phyloP scores from a whole-genome alignment of 2,329 filamentous ascomycete species.

The Pseudogymnoascus pannorum region DNA sequence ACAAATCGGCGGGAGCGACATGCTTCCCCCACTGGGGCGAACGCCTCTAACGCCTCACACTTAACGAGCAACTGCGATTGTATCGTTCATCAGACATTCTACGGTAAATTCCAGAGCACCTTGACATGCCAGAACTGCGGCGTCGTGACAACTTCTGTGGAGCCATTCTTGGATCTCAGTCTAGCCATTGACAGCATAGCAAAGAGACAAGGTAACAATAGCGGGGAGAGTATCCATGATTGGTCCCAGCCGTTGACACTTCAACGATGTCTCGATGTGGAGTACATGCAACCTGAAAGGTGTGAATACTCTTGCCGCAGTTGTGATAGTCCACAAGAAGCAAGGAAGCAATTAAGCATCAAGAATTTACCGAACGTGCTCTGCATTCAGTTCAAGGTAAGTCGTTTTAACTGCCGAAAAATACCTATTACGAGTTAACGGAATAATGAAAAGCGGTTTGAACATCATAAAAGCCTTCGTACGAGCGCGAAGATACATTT shows the following conservation, averaged over 20 bases:
- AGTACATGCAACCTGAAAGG: constrained; percentile 81
- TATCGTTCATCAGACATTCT: constrained; percentile 90
- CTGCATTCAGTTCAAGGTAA: constrained; percentile 85
- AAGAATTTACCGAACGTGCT: constrained; percentile 81
- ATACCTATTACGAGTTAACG: not conserved
- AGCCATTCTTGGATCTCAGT: constrained; percentile 86
- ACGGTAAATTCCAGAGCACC: constrained; percentile 82
- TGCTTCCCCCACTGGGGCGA: constrained; percentile 35
- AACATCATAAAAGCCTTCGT: constrained; percentile 63
- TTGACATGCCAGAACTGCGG: constrained; percentile 86
- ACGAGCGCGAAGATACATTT: constrained; percentile 82
- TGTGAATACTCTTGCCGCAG: constrained; percentile 83
- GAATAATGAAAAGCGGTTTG: constrained; percentile 48
- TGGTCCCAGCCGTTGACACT: constrained; percentile 44
- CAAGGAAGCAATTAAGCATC: constrained; percentile 76
- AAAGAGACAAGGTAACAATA: constrained; percentile 23
- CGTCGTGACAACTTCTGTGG: constrained; percentile 72
- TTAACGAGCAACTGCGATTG: constrained; percentile 57
- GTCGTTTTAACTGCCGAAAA: constrained; percentile 15
- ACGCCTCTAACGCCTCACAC: constrained; percentile 22
- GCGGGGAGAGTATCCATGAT: constrained; percentile 39
- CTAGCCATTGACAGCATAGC: constrained; percentile 72
- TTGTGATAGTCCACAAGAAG: constrained; percentile 70
- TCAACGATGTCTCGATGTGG: constrained; percentile 70
- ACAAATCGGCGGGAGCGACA: constrained; percentile 63